Percentiles rank a stretch among this genome's conserved stretches.
Evolutionary conservation across 139 green algal species (phyloP).

Genomic region (Chlamydomonas urium): DNA sequence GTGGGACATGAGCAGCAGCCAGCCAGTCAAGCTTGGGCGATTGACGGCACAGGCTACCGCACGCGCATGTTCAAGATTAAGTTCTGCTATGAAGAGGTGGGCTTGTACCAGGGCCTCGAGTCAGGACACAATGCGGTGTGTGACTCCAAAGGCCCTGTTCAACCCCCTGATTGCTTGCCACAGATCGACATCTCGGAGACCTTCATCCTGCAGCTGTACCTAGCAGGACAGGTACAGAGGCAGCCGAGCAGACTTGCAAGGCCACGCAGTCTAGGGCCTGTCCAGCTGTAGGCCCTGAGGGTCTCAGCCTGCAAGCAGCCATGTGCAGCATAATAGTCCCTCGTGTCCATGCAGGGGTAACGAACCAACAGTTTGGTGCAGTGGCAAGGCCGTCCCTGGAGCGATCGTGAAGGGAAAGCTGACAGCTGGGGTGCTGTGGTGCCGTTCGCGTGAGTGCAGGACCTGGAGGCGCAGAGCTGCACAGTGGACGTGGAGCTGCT

Average conservation of each 20-base stretch:
- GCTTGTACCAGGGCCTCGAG: background rate
- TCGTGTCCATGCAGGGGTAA: too few species aligned
- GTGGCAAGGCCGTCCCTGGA: too few species aligned
- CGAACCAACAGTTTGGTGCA: too few species aligned
- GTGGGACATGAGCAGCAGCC: background rate
- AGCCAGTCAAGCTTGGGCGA: background rate
- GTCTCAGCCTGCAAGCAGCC: too few species aligned
- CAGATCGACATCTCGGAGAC: conserved; percentile 15
- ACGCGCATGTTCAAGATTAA: conserved; percentile 8
- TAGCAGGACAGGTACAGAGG: background rate
- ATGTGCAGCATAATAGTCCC: too few species aligned
- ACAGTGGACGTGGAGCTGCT: conserved; percentile 2
- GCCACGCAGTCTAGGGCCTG: too few species aligned
- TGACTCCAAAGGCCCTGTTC: background rate
- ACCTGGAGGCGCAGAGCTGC: background rate
- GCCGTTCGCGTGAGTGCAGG: too few species aligned
- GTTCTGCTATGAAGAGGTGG: conserved; percentile 19
- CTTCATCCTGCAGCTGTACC: conserved; percentile 6
- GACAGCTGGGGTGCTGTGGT: too few species aligned
- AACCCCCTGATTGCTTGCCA: background rate
- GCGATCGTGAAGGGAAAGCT: too few species aligned
- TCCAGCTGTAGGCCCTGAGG: too few species aligned
- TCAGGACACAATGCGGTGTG: background rate
- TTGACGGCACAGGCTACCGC: conserved; percentile 6
- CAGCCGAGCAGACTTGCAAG: too few species aligned